These are phyloP conservation scores for Arthrobotrys conoides DNA, from an alignment of 2,329 filamentous ascomycete species.

Conservation along the genomic window DNA sequence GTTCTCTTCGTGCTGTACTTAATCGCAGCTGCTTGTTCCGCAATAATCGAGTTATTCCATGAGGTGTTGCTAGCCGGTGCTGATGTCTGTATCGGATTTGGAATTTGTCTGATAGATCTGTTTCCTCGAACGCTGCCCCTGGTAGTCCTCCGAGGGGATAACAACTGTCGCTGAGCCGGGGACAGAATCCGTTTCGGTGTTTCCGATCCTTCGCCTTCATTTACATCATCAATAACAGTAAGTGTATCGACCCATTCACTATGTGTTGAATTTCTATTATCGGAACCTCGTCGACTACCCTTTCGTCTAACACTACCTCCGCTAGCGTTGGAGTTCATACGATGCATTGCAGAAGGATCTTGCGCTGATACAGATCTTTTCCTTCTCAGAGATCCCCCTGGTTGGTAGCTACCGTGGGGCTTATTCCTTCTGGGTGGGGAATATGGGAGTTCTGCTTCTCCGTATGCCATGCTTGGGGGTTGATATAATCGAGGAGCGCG, in stretches of 20 bases:
- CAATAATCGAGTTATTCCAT: conserved; percentile 47
- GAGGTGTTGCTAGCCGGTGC: conserved; percentile 11
- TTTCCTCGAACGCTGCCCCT: conserved; percentile 17
- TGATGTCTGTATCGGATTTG: conserved; percentile 2
- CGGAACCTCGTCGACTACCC: conserved; percentile 5
- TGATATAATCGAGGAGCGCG: conserved; percentile 38
- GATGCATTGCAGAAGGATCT: conserved; percentile 1
- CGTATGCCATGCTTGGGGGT: conserved; percentile 43
- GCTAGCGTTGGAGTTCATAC: conserved; percentile 29
- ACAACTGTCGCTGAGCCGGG: conserved; percentile 9
- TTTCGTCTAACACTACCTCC: conserved; percentile 9
- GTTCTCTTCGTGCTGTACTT: conserved; percentile 47
- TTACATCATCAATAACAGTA: conserved; percentile 44
- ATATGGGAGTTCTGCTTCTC: conserved; percentile 43
- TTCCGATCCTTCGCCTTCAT: conserved; percentile 12
- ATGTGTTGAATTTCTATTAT: conserved; percentile 23
- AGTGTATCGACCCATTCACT: conserved; percentile 57
- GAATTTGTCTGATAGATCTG: conserved; percentile 19
- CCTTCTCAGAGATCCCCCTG: conserved; percentile 27
- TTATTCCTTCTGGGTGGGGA: conserved; percentile 34
- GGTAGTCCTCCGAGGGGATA: conserved; percentile 14
- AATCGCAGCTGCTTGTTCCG: conserved; percentile 41
- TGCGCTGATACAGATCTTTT: conserved; percentile 37
- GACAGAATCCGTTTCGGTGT: conserved; percentile 16
- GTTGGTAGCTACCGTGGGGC: conserved; percentile 37